Conservation (phyloP, 495 filamentous ascomycete species). For the Penicillium mononematosum region DNA sequence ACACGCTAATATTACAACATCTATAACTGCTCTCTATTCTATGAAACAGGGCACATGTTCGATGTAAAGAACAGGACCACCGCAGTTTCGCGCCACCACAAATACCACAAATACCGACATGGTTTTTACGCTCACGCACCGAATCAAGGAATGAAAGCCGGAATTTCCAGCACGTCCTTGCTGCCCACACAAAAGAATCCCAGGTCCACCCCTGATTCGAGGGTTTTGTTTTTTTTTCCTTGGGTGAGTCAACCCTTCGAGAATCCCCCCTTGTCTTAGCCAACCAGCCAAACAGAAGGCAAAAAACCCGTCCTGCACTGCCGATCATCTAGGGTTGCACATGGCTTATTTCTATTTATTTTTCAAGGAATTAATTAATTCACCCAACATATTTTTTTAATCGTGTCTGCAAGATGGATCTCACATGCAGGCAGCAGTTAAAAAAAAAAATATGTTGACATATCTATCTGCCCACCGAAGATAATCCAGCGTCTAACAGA, state of each 20-base stretch:
- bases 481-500: background rate
- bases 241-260: slow-evolving; percentile 28
- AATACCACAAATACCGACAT: slow-evolving; percentile 11
- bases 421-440: slow-evolving; percentile 11
- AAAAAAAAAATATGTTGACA: background rate
- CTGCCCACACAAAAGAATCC: slow-evolving; percentile 23
- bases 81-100: slow-evolving; percentile 3
- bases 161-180: slow-evolving; percentile 22
- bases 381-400: background rate
- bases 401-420: slow-evolving; percentile 10
- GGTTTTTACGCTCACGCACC: slow-evolving; percentile 29
- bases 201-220: slow-evolving; percentile 24
- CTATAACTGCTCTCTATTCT: background rate
- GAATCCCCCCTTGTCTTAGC: slow-evolving; percentile 19
- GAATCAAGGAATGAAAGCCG: slow-evolving; percentile 25
- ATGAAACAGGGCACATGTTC: background rate
- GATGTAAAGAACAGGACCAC: slow-evolving; percentile 5
- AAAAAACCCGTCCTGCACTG: slow-evolving; percentile 24
- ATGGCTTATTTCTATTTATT: slow-evolving; percentile 22
- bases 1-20: background rate
- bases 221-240: slow-evolving; percentile 11
- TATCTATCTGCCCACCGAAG: slow-evolving; percentile 3
- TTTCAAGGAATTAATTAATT: background rate
- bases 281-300: slow-evolving; percentile 14
- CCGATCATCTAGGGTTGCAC: slow-evolving; percentile 31